Evolutionary conservation across 1,139 yeast species (phyloP).

Genomic region (Casaregolazyma lundiana): DNA sequence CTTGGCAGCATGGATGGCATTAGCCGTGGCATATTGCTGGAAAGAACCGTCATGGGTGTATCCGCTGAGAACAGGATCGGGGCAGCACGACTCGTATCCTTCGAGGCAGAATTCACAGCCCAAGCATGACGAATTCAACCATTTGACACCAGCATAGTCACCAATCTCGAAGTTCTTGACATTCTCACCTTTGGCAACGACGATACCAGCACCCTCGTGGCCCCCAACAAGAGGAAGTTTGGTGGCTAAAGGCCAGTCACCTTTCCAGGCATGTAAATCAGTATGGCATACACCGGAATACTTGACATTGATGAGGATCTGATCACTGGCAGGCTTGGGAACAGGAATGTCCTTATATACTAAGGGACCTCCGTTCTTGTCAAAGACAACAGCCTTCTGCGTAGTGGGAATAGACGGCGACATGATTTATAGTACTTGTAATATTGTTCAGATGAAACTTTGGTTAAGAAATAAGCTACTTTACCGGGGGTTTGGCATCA

Average conservation of each 20-base stretch:
- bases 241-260: conserved; percentile 64
- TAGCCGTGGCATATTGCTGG: conserved; percentile 83
- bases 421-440: no score
- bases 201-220: conserved; percentile 85
- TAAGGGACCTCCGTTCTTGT: conserved; percentile 61
- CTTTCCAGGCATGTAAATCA: conserved; percentile 68
- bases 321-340: conserved; percentile 56
- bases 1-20: conserved; percentile 79
- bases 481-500: background rate
- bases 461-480: background rate
- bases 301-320: conserved; percentile 56
- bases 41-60: conserved; percentile 79
- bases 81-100: conserved; percentile 67
- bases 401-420: conserved; percentile 46
- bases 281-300: conserved; percentile 69
- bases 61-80: conserved; percentile 65
- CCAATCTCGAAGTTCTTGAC: conserved; percentile 71
- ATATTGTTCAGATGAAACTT: background rate
- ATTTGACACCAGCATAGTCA: conserved; percentile 72
- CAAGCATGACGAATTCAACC: conserved; percentile 68
- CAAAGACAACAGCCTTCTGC: conserved; percentile 71
- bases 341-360: conserved; percentile 60
- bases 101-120: conserved; percentile 68
- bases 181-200: conserved; percentile 64
- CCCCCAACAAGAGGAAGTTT: conserved; percentile 74